Conservation (phyloP, 2,329 filamentous ascomycete genomes). For the Pestalotiopsis sp. region DNA sequence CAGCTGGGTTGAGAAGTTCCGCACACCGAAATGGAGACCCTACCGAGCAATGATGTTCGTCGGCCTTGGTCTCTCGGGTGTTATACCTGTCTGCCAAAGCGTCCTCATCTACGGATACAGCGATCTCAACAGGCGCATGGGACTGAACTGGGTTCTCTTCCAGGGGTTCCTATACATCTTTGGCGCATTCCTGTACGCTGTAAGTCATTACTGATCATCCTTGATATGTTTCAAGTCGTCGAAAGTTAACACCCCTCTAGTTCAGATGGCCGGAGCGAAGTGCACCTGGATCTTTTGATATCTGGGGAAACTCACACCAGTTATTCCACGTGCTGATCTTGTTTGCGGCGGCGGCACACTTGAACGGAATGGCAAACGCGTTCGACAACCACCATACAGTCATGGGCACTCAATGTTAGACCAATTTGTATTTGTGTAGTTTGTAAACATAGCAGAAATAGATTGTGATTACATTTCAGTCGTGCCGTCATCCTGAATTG, state of each 20-base stretch:
- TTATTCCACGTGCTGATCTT: constrained; percentile 93
- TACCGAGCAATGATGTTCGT: constrained; percentile 91
- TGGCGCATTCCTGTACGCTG: constrained; percentile 85
- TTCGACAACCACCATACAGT: constrained; percentile 82
- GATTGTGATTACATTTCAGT: not conserved
- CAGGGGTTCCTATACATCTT: constrained; percentile 85
- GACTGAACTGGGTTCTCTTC: constrained; percentile 76
- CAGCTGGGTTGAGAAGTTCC: constrained; percentile 80
- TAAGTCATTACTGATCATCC: constrained; percentile 39
- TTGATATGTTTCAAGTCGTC: not conserved
- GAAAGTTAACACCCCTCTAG: constrained; percentile 37
- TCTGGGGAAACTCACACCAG: constrained; percentile 92
- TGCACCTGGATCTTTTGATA: constrained; percentile 80
- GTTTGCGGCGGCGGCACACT: constrained; percentile 77
- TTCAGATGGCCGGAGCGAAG: constrained; percentile 81
- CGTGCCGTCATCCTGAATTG: not conserved
- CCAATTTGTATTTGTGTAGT: not conserved
- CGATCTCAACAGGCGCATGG: constrained; percentile 72
- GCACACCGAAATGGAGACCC: constrained; percentile 80
- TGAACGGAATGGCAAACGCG: constrained; percentile 79
- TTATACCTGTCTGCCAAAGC: constrained; percentile 83
- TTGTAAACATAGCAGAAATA: not conserved
- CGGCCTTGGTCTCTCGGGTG: constrained; percentile 78
- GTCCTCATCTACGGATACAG: constrained; percentile 66
- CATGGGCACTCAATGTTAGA: constrained; percentile 51